Evolutionary conservation across 257 asterid genomes (phyloP).

Genomic region (Nicotiana tomentosiformis): DNA sequence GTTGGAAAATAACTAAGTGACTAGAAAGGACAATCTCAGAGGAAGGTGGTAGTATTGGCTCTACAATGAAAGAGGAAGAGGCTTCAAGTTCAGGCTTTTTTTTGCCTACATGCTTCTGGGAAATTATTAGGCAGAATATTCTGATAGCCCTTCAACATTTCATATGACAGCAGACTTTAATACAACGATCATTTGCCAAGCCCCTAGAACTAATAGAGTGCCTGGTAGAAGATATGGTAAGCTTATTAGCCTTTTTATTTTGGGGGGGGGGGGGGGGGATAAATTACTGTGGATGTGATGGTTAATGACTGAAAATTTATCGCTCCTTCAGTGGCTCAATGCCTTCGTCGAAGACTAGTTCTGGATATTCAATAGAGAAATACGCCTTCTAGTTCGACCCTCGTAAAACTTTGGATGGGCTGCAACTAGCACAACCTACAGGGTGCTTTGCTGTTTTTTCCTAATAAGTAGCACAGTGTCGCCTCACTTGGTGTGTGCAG

Average conservation of each 20-base stretch:
- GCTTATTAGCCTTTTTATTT: not conserved
- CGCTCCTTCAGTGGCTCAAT: not conserved
- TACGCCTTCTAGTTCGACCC: not conserved
- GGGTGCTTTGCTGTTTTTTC: not conserved
- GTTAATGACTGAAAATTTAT: not conserved
- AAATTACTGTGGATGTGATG: not conserved
- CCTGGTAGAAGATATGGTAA: not conserved
- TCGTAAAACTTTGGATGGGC: not conserved
- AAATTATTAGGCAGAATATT: not conserved
- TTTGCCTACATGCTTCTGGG: not conserved
- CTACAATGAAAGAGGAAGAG: not conserved
- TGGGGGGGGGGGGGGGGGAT: not conserved
- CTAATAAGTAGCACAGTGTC: not conserved
- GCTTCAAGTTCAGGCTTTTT: not conserved
- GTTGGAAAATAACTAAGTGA: not conserved
- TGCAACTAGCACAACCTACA: not conserved
- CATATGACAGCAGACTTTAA: not conserved
- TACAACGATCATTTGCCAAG: not conserved
- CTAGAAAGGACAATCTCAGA: not conserved
- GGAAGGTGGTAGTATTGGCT: not conserved
- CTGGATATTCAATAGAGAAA: not conserved
- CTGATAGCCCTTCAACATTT: not conserved
- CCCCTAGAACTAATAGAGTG: not conserved
- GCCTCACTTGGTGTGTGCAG: not conserved
- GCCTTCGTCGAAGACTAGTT: not conserved